A percentile compares a stretch with the other conserved stretches of the same genome.
Conservation (phyloP, 805 yeast genomes). For the Maudiozyma bulderi region DNA sequence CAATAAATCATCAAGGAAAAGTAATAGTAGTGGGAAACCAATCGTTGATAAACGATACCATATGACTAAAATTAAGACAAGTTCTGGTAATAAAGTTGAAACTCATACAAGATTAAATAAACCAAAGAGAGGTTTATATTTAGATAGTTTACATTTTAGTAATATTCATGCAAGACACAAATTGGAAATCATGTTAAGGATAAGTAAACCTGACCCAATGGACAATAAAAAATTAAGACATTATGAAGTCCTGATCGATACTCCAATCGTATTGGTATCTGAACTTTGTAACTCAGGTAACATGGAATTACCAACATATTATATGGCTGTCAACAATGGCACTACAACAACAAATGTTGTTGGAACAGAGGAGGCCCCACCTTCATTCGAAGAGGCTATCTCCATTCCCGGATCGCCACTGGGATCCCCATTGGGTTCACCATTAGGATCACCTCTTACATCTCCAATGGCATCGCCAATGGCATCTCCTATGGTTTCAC, state of each 20-base stretch:
- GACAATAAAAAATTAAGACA: constrained; percentile 47
- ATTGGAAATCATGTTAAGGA: constrained; percentile 58
- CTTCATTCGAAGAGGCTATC: constrained; percentile 56
- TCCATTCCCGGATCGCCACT: constrained; percentile 37
- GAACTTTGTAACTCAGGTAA: constrained; percentile 30
- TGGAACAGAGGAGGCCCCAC: constrained; percentile 32
- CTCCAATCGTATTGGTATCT: constrained; percentile 53
- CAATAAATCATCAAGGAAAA: background rate
- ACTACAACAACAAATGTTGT: background rate
- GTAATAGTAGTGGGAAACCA: background rate
- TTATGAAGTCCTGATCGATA: constrained; percentile 72
- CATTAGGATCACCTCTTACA: constrained; percentile 15
- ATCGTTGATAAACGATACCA: constrained; percentile 6
- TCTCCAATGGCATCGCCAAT: constrained; percentile 11
- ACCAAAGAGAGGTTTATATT: constrained; percentile 35
- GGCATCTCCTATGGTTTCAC: constrained; percentile 11
- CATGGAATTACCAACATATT: constrained; percentile 32
- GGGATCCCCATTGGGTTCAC: constrained; percentile 6
- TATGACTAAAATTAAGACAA: constrained; percentile 12
- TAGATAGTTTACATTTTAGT: constrained; percentile 51
- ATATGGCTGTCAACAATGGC: constrained; percentile 14
- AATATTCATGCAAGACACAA: constrained; percentile 57
- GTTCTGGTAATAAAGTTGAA: constrained; percentile 14
- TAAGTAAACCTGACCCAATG: constrained; percentile 49
- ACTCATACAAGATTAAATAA: constrained; percentile 15